These are phyloP conservation scores for Xylaria longipes DNA, from an alignment of 495 filamentous ascomycete species.

Conservation along the genomic window DNA sequence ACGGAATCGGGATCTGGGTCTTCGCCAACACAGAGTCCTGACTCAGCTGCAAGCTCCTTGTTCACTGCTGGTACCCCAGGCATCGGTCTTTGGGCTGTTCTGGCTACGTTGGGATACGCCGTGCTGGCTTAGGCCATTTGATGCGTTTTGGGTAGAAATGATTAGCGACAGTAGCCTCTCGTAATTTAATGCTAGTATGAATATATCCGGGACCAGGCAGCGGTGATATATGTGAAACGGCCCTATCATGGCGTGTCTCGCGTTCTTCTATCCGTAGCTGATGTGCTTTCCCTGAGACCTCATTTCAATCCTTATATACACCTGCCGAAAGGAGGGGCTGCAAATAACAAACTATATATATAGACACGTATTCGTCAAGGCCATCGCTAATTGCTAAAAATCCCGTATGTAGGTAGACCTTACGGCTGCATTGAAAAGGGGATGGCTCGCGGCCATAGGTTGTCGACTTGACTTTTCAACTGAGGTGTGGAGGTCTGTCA, in stretches of 20 bases:
- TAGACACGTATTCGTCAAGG: background rate
- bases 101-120: slow-evolving; percentile 12
- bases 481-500: background rate
- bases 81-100: slow-evolving; percentile 22
- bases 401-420: no score
- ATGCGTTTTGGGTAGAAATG: background rate
- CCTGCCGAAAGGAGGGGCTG: background rate
- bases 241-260: background rate
- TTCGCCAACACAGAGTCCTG: slow-evolving; percentile 15
- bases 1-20: slow-evolving; percentile 39
- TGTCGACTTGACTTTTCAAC: background rate
- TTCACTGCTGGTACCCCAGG: background rate
- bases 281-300: background rate
- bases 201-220: background rate
- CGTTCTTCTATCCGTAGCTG: background rate
- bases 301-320: background rate
- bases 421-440: no score
- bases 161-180: background rate
- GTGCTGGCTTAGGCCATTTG: slow-evolving; percentile 1
- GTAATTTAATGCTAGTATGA: slow-evolving; percentile 13
- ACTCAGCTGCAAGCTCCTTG: slow-evolving; percentile 24
- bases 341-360: background rate
- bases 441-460: background rate
- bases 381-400: background rate
- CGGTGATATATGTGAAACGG: background rate